Evolutionary conservation across 148 eudicot genomes (phyloP), one percentile per base, ranked within the genome.

Genomic region (Camellia lanceoleosa): DNA sequence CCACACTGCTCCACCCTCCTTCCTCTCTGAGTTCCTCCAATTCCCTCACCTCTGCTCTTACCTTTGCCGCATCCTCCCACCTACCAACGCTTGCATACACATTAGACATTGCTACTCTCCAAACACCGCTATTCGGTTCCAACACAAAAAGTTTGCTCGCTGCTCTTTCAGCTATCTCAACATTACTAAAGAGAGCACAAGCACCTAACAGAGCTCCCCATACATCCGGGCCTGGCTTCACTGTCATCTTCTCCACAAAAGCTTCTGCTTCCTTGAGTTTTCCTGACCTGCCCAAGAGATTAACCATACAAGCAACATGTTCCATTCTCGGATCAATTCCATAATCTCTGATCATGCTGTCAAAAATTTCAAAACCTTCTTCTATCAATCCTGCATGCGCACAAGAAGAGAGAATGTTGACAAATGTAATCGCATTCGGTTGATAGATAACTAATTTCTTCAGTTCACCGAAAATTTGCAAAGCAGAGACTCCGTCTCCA

Each of bases 1-100:
- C 76, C 41, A 82, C 79, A 69, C 82, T 82, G 78, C 85, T 85
- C 78, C 78, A 76, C 20, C 87, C 87, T 38, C 82, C 82, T 80
- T 62, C 83, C 77, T 80, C 76, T 18, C 10, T 20, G 20, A 79
- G 64, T 47, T 38, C 61, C 74, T 67, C 43, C 15, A 18, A 68
- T 69, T 47, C 79, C n/a, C 59, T 71, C 78, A 79, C 18, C 15
- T 66, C 69, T 6, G 61, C 74, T 51, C 85, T 66, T 2, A 77
- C 38, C 14, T 71, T 51, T 11, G 52, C 80, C 5, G 80, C 85
- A 6, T 79, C 62, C 7, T 73, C 12, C 85, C 83, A 82, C 71
- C 70, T 76, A 18, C 85, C 83, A 12, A 60, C 75, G 65, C 83
- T 66, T 3, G 87, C 79, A 46, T 82, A 82, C 11, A 78, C 67